phyloP scores from a whole-genome alignment of 306 rosid genomes.

The Vigna mungo region DNA sequence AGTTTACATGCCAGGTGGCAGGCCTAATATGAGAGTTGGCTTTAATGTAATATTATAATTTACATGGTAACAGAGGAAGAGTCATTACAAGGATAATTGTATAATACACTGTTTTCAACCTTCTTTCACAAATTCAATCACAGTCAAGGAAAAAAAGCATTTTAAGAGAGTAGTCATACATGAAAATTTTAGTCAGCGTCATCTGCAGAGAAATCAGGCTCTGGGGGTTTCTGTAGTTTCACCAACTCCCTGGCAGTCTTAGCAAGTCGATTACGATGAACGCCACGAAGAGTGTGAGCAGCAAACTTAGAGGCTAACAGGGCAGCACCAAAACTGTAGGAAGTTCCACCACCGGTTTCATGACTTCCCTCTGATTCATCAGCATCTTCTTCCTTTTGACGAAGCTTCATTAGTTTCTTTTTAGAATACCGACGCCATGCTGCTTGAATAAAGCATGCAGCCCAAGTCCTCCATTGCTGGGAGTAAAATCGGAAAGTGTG shows the following conservation, averaged over 20 bases:
- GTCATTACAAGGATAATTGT: conserved; percentile 39
- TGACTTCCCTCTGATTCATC: conserved; percentile 60
- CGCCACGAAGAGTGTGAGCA: conserved; percentile 89
- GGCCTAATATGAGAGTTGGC: conserved; percentile 43
- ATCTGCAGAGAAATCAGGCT: conserved; percentile 92
- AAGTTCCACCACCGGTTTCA: conserved; percentile 57
- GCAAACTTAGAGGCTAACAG: conserved; percentile 91
- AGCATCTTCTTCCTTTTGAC: conserved; percentile 77
- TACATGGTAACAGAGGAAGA: conserved; percentile 42
- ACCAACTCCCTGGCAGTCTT: conserved; percentile 87
- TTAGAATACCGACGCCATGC: conserved; percentile 96
- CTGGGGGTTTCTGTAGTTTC: conserved; percentile 93
- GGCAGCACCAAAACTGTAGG: conserved; percentile 88
- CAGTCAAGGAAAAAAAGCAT: conserved; percentile 44
- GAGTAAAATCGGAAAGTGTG: conserved; percentile 98
- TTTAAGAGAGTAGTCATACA: conserved; percentile 35
- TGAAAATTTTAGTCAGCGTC: conserved; percentile 66
- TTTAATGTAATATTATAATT: conserved; percentile 39
- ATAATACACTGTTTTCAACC: conserved; percentile 47
- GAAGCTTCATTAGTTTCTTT: conserved; percentile 84
- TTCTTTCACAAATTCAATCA: conserved; percentile 45
- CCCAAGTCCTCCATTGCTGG: conserved; percentile 99
- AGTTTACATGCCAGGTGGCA: conserved; percentile 37
- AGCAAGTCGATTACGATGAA: conserved; percentile 81
- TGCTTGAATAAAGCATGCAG: conserved; percentile 98